Conservation (phyloP, 352 stramenopile genomes). For the Globisporangium spiculum region DNA sequence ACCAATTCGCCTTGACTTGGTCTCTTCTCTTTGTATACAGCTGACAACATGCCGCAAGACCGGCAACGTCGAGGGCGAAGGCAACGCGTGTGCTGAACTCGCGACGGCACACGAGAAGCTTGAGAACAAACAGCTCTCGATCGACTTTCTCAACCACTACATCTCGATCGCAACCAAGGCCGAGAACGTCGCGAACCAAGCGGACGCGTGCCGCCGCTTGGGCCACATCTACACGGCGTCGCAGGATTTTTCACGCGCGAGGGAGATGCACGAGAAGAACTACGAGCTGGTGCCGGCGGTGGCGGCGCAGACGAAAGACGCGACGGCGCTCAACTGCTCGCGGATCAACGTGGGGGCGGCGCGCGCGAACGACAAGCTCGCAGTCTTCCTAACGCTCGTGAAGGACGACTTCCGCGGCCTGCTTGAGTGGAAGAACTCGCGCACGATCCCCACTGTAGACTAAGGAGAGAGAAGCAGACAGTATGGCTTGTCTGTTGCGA, state of each 20-base stretch:
- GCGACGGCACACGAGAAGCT: slow-evolving; percentile 85
- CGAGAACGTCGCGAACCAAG: slow-evolving; percentile 86
- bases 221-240: slow-evolving; percentile 82
- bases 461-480: slow-evolving; percentile 13
- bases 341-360: slow-evolving; percentile 69
- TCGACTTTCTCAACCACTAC: slow-evolving; percentile 89
- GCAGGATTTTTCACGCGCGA: slow-evolving; percentile 73
- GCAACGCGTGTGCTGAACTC: slow-evolving; percentile 83
- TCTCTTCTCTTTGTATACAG: slow-evolving; percentile 15
- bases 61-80: slow-evolving; percentile 69
- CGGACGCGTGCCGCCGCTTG: slow-evolving; percentile 81
- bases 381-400: slow-evolving; percentile 53
- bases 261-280: slow-evolving; percentile 90
- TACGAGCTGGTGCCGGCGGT: slow-evolving; percentile 78
- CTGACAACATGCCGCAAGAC: slow-evolving; percentile 53
- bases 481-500: neutral
- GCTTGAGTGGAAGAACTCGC: slow-evolving; percentile 78
- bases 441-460: slow-evolving; percentile 46
- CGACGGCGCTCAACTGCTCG: slow-evolving; percentile 52
- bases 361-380: slow-evolving; percentile 69
- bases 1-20: neutral
- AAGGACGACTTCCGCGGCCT: slow-evolving; percentile 68
- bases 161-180: slow-evolving; percentile 71
- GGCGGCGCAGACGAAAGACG: slow-evolving; percentile 35
- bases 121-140: slow-evolving; percentile 72